phyloP scores from a whole-genome alignment of 129 eudicot species.

The Ambrosia artemisiifolia region DNA sequence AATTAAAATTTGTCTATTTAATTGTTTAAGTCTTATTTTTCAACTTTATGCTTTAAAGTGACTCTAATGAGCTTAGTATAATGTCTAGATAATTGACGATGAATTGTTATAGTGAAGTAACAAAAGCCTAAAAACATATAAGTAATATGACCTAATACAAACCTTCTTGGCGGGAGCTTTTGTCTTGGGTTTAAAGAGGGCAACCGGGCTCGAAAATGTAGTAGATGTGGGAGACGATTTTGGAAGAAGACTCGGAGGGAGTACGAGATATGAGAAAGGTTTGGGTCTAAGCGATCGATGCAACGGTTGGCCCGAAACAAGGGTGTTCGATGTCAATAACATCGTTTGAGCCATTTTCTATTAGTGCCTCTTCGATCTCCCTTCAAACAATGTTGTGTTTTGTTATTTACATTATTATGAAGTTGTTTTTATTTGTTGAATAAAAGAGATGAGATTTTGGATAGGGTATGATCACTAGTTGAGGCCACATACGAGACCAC shows the following conservation, averaged over 20 bases:
- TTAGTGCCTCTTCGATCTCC: not conserved
- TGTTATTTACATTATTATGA: slow-evolving; percentile 4
- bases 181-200: slow-evolving; percentile 84
- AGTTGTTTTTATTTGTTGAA: slow-evolving; percentile 10
- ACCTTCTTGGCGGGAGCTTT: slow-evolving; percentile 85
- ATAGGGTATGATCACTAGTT: slow-evolving; percentile 39
- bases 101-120: not conserved
- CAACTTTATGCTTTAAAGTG: not conserved
- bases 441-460: slow-evolving; percentile 25
- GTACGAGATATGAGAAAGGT: slow-evolving; percentile 45
- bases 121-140: not conserved
- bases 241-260: slow-evolving; percentile 36
- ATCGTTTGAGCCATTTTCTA: slow-evolving; percentile 73
- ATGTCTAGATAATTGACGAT: too few species aligned
- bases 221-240: slow-evolving; percentile 25
- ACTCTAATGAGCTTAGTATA: not conserved
- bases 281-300: slow-evolving; percentile 59
- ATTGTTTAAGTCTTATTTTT: not conserved
- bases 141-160: not conserved
- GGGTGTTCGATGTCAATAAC: slow-evolving; percentile 56
- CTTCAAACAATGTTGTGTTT: not conserved
- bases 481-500: slow-evolving; percentile 35
- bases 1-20: not conserved
- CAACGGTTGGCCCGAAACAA: slow-evolving; percentile 38
- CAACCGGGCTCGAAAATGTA: slow-evolving; percentile 34